These are phyloP conservation scores for Pestalotiopsis sp. DNA, from an alignment of 2,329 filamentous ascomycete species.

Conservation along the genomic window DNA sequence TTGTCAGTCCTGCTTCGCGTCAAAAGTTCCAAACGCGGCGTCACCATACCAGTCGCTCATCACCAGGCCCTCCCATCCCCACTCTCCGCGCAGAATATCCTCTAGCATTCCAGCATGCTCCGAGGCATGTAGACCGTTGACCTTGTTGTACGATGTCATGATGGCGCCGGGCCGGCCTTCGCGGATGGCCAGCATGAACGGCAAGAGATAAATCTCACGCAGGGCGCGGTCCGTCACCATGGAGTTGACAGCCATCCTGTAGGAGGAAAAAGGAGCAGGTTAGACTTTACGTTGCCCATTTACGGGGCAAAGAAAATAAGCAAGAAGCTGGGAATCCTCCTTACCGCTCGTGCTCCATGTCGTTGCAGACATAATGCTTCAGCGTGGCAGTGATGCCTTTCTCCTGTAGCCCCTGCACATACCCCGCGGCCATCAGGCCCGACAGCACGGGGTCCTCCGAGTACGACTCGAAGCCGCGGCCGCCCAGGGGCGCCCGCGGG, in stretches of 20 bases:
- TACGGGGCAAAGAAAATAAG: background rate
- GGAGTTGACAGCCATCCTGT: slow-evolving; percentile 41
- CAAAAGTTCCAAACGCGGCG: slow-evolving; percentile 43
- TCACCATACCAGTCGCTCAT: slow-evolving; percentile 60
- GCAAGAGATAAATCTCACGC: slow-evolving; percentile 60
- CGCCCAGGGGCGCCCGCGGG: slow-evolving; percentile 61
- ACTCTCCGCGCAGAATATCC: slow-evolving; percentile 56
- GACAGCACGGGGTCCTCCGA: slow-evolving; percentile 61
- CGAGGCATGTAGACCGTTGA: slow-evolving; percentile 51
- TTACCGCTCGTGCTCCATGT: slow-evolving; percentile 62
- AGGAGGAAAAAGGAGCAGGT: background rate
- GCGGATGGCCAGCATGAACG: slow-evolving; percentile 60
- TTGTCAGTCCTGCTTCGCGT: slow-evolving; percentile 46
- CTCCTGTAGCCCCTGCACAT: slow-evolving; percentile 58
- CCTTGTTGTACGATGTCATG: slow-evolving; percentile 63
- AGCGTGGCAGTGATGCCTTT: slow-evolving; percentile 58
- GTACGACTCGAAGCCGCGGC: slow-evolving; percentile 62
- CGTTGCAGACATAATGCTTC: slow-evolving; percentile 66
- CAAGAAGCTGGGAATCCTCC: slow-evolving; percentile 38
- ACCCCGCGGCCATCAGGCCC: slow-evolving; percentile 54
- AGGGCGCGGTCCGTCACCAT: slow-evolving; percentile 55
- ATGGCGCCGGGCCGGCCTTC: slow-evolving; percentile 54
- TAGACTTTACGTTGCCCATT: background rate
- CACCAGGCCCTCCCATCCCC: slow-evolving; percentile 59
- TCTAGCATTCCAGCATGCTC: slow-evolving; percentile 40